Percentiles rank a stretch among this genome's conserved stretches.
phyloP scores from a whole-genome alignment of 2,329 filamentous ascomycete species.

The Arachnomyces sp. region DNA sequence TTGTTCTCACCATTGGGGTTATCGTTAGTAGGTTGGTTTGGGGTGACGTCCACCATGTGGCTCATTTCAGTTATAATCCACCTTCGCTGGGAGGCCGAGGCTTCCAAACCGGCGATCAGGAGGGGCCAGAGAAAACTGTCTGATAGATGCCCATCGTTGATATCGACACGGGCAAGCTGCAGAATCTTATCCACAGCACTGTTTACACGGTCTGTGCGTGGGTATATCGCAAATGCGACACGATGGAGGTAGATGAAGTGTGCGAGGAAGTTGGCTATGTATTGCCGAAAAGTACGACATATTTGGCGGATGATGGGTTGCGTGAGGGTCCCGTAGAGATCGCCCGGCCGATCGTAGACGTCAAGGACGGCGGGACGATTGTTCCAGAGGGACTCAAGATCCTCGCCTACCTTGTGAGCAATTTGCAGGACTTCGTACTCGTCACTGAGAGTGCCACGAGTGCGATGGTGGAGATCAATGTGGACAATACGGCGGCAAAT shows the following conservation, averaged over 20 bases:
- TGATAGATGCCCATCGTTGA: slow-evolving; percentile 17
- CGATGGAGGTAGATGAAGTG: slow-evolving; percentile 30
- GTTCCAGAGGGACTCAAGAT: slow-evolving; percentile 28
- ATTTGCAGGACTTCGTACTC: slow-evolving; percentile 32
- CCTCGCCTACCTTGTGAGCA: slow-evolving; percentile 27
- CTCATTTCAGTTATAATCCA: slow-evolving; percentile 29
- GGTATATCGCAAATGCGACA: slow-evolving; percentile 30
- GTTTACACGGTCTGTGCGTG: slow-evolving; percentile 28
- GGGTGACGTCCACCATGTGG: slow-evolving; percentile 16
- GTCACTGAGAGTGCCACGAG: slow-evolving; percentile 28
- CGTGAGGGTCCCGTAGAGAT: slow-evolving; percentile 19
- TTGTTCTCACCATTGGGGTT: slow-evolving; percentile 4
- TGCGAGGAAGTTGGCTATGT: slow-evolving; percentile 28
- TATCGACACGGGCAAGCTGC: slow-evolving; percentile 25
- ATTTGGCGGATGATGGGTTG: slow-evolving; percentile 20
- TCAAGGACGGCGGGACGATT: slow-evolving; percentile 25
- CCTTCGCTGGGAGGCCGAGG: slow-evolving; percentile 21
- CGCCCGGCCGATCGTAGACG: slow-evolving; percentile 22
- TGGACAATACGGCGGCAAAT: slow-evolving; percentile 26
- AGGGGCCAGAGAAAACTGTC: slow-evolving; percentile 29
- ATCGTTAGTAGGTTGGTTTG: too few relatives aligned
- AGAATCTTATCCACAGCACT: slow-evolving; percentile 29
- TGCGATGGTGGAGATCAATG: slow-evolving; percentile 31
- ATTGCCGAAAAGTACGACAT: slow-evolving; percentile 26
- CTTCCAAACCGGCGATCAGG: slow-evolving; percentile 27